Evolutionary conservation across 768 basidiomycete genomes (phyloP).

Genomic region (Tephrocybe sp.): DNA sequence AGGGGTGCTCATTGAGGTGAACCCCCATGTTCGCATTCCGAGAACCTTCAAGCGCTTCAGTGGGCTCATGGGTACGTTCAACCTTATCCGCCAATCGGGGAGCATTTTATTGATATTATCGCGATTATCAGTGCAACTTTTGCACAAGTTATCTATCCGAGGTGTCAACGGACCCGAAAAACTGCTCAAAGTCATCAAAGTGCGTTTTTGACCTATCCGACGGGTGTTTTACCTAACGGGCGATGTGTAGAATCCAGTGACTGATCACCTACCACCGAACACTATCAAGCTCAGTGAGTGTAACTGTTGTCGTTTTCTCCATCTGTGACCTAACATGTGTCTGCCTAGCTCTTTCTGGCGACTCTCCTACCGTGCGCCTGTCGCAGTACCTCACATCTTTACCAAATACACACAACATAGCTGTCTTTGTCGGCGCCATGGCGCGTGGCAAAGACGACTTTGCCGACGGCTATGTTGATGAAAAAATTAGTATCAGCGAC

Average conservation of each 20-base stretch:
- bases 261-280: slow-evolving; percentile 91
- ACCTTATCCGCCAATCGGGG: slow-evolving; percentile 5
- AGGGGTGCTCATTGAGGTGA: slow-evolving; percentile 96
- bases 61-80: slow-evolving; percentile 86
- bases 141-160: slow-evolving; percentile 93
- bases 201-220: slow-evolving; percentile 26
- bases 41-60: slow-evolving; percentile 98
- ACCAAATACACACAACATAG: slow-evolving; percentile 84
- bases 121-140: slow-evolving; percentile 76
- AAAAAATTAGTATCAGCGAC: slow-evolving; percentile 95
- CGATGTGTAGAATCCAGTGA: slow-evolving; percentile 76
- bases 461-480: slow-evolving; percentile 91
- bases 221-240: neutral
- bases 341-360: slow-evolving; percentile 79
- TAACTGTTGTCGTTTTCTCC: neutral
- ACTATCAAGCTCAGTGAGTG: slow-evolving; percentile 91
- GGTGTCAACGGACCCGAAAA: slow-evolving; percentile 98
- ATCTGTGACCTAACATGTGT: neutral
- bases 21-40: slow-evolving; percentile 96
- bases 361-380: slow-evolving; percentile 77
- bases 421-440: slow-evolving; percentile 98
- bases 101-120: slow-evolving; percentile 5
- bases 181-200: slow-evolving; percentile 95
- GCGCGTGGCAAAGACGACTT: slow-evolving; percentile 95
- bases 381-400: slow-evolving; percentile 83